Percentiles rank a stretch among this genome's conserved stretches.
phyloP scores from a whole-genome alignment of 208 protist genomes.

The Acanthamoeba castellanii region DNA sequence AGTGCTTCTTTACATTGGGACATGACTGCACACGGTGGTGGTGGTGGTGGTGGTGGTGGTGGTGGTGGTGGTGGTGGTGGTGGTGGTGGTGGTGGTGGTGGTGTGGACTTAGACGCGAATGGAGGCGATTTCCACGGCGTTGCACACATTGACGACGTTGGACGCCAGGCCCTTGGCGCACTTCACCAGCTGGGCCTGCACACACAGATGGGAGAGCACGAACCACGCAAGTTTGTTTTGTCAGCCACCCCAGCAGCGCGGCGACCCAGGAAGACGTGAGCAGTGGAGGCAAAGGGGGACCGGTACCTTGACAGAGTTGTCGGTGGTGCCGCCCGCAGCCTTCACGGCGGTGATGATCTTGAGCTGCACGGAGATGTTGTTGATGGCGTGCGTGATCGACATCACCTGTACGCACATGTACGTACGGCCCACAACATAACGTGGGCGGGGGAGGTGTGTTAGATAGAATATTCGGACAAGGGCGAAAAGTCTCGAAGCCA shows the following conservation, averaged over 20 bases:
- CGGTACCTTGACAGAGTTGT: slow-evolving; percentile 39
- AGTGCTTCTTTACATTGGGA: too few species aligned
- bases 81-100: too few species aligned
- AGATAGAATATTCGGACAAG: too few species aligned
- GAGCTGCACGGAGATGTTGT: slow-evolving; percentile 57
- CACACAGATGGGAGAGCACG: not conserved
- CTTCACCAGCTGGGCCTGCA: slow-evolving; percentile 63
- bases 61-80: too few species aligned
- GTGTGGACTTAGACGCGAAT: slow-evolving; percentile 33
- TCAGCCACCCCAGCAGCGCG: too few species aligned
- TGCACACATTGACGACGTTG: slow-evolving; percentile 59
- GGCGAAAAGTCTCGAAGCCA: too few species aligned
- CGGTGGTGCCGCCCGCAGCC: slow-evolving; percentile 28
- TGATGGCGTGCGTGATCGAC: slow-evolving; percentile 19
- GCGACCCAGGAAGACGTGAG: not conserved
- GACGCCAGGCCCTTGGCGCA: slow-evolving; percentile 48
- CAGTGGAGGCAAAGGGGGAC: not conserved
- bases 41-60: too few species aligned
- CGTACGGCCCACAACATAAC: too few species aligned
- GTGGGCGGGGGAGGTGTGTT: too few species aligned
- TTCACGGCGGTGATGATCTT: slow-evolving; percentile 69
- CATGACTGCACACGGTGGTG: too few species aligned
- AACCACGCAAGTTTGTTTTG: not conserved
- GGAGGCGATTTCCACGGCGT: slow-evolving; percentile 66
- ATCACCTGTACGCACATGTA: slow-evolving; percentile 3